Percentiles rank a stretch among this genome's conserved stretches.
These are phyloP conservation scores for Pseudogymnoascus sp. DNA, from an alignment of 2,329 filamentous ascomycete genomes.

Conservation along the genomic window DNA sequence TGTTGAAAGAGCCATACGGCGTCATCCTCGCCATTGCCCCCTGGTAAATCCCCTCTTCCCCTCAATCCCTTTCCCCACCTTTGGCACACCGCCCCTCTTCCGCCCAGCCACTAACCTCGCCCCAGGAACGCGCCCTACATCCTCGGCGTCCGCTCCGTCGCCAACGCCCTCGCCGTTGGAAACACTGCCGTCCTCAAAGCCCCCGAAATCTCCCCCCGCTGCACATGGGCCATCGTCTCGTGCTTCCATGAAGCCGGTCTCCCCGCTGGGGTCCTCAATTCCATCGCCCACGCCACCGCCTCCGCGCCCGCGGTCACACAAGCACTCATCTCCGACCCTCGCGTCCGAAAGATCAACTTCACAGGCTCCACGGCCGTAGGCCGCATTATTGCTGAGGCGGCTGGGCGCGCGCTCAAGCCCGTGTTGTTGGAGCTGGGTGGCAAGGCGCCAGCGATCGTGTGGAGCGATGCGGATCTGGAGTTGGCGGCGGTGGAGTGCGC, in stretches of 20 bases:
- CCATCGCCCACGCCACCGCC: constrained; percentile 58
- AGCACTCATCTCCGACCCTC: constrained; percentile 57
- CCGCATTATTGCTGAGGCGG: constrained; percentile 60
- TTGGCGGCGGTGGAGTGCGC: constrained; percentile 62
- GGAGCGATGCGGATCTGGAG: constrained; percentile 71
- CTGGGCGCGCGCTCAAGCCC: constrained; percentile 70
- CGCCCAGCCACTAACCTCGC: not conserved
- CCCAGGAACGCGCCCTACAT: constrained; percentile 51
- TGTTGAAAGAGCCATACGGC: constrained; percentile 70
- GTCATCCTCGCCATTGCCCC: constrained; percentile 74
- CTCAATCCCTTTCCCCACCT: not conserved
- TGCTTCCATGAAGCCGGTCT: constrained; percentile 68
- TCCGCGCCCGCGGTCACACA: constrained; percentile 62
- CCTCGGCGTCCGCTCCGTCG: constrained; percentile 46
- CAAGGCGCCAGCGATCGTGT: constrained; percentile 71
- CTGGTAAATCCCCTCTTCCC: constrained; percentile 47
- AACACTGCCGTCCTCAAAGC: constrained; percentile 71
- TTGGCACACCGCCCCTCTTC: not conserved
- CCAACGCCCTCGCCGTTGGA: constrained; percentile 65
- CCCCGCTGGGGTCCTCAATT: constrained; percentile 66
- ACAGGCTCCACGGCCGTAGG: constrained; percentile 72
- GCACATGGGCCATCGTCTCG: constrained; percentile 53
- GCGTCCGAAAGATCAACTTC: constrained; percentile 77
- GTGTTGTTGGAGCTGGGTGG: constrained; percentile 75
- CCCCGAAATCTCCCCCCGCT: constrained; percentile 59